phyloP scores from a whole-genome alignment of 2,329 filamentous ascomycete genomes.

The Nemania diffusa region DNA sequence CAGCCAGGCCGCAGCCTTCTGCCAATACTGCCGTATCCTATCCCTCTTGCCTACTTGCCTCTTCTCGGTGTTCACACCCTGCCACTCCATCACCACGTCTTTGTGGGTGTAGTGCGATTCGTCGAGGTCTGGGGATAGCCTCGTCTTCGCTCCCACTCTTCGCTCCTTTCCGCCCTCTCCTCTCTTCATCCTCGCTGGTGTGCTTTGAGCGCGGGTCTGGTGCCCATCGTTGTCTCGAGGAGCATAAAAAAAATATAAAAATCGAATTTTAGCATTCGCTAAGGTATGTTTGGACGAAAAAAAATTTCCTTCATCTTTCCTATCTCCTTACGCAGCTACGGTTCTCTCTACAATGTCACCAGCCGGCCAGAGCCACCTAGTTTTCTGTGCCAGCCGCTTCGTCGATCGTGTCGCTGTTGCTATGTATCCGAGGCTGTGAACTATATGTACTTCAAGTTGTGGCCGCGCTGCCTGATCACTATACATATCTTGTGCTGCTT shows the following conservation, averaged over 20 bases:
- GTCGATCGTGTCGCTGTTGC: slow-evolving; percentile 15
- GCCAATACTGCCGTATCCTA: slow-evolving; percentile 25
- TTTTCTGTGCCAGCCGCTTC: neutral
- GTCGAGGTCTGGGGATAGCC: slow-evolving; percentile 32
- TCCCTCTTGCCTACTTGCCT: slow-evolving; percentile 29
- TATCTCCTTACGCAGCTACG: neutral
- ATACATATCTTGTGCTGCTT: slow-evolving; percentile 34
- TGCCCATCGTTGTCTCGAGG: slow-evolving; percentile 10
- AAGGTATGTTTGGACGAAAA: slow-evolving; percentile 26
- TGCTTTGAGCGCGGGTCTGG: slow-evolving; percentile 9
- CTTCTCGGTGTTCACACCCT: slow-evolving; percentile 27
- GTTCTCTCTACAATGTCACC: slow-evolving; percentile 1
- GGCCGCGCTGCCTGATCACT: slow-evolving; percentile 31
- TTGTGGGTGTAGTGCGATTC: slow-evolving; percentile 34
- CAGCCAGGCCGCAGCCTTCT: slow-evolving; percentile 37
- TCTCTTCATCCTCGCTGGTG: slow-evolving; percentile 21
- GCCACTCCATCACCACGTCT: slow-evolving; percentile 25
- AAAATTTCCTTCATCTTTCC: slow-evolving; percentile 3
- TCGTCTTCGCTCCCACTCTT: slow-evolving; percentile 34
- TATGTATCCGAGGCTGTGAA: slow-evolving; percentile 37
- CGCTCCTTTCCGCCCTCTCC: slow-evolving; percentile 14
- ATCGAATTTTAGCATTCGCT: neutral
- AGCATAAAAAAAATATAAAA: slow-evolving; percentile 8
- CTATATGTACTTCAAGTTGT: slow-evolving; percentile 28
- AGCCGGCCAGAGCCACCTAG: neutral